Percentiles rank a stretch among this genome's conserved stretches.
phyloP scores from a whole-genome alignment of 768 basidiomycete genomes.

The Auricularia cornea region DNA sequence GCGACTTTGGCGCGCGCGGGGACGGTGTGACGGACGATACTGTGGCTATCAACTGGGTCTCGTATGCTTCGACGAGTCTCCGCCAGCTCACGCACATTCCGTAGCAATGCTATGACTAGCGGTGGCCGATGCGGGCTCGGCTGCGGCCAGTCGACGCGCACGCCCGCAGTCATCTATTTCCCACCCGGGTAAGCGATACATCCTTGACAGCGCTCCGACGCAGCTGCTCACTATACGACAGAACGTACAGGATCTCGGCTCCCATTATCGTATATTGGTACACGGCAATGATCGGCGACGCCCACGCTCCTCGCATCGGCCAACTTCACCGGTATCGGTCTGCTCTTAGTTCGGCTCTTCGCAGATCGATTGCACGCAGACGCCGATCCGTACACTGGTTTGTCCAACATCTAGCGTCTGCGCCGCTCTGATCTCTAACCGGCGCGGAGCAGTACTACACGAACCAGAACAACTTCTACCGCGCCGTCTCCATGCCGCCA shows the following conservation, averaged over 20 bases:
- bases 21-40: conserved; percentile 72
- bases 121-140: conserved; percentile 59
- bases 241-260: conserved; percentile 22
- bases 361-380: not conserved
- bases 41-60: conserved; percentile 55
- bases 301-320: conserved; percentile 25
- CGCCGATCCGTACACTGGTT: not conserved
- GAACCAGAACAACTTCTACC: conserved; percentile 10
- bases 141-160: conserved; percentile 28
- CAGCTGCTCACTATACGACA: not conserved
- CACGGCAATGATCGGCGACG: conserved; percentile 16
- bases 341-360: conserved; percentile 20
- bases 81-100: conserved; percentile 5
- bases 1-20: conserved; percentile 35
- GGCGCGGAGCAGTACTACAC: conserved; percentile 7
- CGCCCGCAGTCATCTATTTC: conserved; percentile 66
- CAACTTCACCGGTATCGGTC: conserved; percentile 24
- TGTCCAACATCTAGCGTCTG: not conserved
- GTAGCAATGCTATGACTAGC: conserved; percentile 56
- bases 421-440: not conserved
- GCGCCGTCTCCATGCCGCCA: not conserved
- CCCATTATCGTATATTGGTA: conserved; percentile 23
- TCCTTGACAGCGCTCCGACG: not conserved
- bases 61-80: not conserved
- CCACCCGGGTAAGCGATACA: conserved; percentile 47